Percentiles rank a stretch among this genome's conserved stretches.
phyloP scores from a whole-genome alignment of 2,329 filamentous ascomycete species.

The Calonectria henricotiae region DNA sequence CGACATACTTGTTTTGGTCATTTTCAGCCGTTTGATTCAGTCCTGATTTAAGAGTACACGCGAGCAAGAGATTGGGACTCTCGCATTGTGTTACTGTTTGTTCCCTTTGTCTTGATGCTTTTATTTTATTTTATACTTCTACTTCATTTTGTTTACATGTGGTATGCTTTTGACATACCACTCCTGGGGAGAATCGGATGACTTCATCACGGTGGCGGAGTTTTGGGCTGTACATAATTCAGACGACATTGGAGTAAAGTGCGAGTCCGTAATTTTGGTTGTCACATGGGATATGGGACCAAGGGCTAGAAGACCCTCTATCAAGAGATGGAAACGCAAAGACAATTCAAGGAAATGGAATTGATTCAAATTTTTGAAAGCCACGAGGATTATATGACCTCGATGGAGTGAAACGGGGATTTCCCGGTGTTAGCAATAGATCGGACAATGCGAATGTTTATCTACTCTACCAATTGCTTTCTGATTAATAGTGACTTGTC shows the following conservation, averaged over 20 bases:
- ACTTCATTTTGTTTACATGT: conserved; percentile 13
- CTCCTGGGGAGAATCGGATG: conserved; percentile 24
- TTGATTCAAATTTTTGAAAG: conserved; percentile 34
- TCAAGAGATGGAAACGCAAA: conserved; percentile 33
- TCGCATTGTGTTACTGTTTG: conserved; percentile 5
- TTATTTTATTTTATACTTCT: conserved; percentile 13
- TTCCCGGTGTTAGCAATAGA: conserved; percentile 35
- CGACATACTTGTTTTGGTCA: conserved; percentile 17
- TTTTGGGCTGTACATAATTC: conserved; percentile 33
- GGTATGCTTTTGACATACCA: conserved; percentile 6
- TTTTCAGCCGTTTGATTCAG: conserved; percentile 14
- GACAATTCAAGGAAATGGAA: conserved; percentile 16
- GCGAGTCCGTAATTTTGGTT: conserved; percentile 27
- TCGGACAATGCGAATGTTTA: conserved; percentile 35
- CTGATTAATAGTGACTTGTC: neutral
- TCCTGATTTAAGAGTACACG: conserved; percentile 13
- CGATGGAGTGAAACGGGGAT: conserved; percentile 26
- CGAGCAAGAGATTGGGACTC: conserved; percentile 17
- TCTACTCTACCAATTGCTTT: neutral
- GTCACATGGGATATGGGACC: conserved; percentile 18
- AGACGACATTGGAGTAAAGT: conserved; percentile 30
- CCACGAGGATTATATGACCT: conserved; percentile 19
- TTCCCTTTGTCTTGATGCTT: conserved; percentile 10
- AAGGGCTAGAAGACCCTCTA: conserved; percentile 10
- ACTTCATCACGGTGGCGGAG: conserved; percentile 37